These are phyloP conservation scores for Ulmus americana DNA, from an alignment of 331 rosid genomes.

Conservation along the genomic window DNA sequence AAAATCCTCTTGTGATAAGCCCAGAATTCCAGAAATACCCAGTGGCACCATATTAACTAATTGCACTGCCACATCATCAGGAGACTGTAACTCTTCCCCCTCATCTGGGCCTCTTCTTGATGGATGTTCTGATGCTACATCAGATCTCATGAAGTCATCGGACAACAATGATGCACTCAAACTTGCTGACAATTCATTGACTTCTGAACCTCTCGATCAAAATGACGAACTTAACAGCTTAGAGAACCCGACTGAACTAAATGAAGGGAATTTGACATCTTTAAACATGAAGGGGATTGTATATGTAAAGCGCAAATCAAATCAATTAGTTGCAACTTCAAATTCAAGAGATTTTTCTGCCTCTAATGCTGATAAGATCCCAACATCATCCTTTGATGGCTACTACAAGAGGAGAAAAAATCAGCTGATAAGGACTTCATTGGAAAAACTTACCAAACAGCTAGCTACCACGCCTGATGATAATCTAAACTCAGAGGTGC, in stretches of 20 bases:
- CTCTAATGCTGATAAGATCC: constrained; percentile 41
- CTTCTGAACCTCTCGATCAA: constrained; percentile 40
- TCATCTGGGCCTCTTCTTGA: constrained; percentile 34
- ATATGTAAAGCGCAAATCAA: constrained; percentile 71
- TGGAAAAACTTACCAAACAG: constrained; percentile 45
- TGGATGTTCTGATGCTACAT: constrained; percentile 35
- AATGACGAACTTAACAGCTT: constrained; percentile 27
- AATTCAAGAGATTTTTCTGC: constrained; percentile 42
- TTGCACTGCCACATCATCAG: constrained; percentile 16
- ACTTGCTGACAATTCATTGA: constrained; percentile 32
- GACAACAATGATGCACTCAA: constrained; percentile 34
- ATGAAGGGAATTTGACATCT: constrained; percentile 34
- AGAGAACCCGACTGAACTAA: constrained; percentile 42
- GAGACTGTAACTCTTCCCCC: constrained; percentile 37
- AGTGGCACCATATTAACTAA: constrained; percentile 27
- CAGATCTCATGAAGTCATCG: constrained; percentile 31
- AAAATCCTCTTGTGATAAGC: constrained; percentile 37
- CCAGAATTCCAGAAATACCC: constrained; percentile 34
- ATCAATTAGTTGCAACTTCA: constrained; percentile 81
- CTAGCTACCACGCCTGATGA: constrained; percentile 34
- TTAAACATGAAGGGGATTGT: constrained; percentile 47
- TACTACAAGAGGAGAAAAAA: constrained; percentile 85
- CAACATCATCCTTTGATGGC: constrained; percentile 52
- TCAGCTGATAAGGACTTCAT: constrained; percentile 68
- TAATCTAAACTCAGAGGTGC: constrained; percentile 35